Evolutionary conservation across 441 rosid genomes (phyloP).

Genomic region (Mallotus repandus): DNA sequence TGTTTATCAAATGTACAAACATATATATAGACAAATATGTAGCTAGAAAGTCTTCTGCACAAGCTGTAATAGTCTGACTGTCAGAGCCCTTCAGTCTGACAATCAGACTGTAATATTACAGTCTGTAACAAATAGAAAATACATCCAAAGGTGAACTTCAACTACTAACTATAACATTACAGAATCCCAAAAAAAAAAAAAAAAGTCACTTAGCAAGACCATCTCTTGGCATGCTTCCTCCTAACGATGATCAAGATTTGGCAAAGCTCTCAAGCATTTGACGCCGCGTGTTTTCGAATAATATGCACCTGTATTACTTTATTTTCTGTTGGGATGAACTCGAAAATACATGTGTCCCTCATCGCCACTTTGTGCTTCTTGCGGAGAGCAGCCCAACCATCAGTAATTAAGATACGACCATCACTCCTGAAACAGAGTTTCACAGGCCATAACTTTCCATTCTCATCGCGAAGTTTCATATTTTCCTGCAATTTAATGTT

Average conservation of each 20-base stretch:
- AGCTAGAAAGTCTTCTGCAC: too few relatives aligned
- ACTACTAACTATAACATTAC: background rate
- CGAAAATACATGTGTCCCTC: slow-evolving; percentile 21
- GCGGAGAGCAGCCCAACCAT: slow-evolving; percentile 29
- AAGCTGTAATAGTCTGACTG: too few relatives aligned
- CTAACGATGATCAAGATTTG: background rate
- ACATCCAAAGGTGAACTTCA: background rate
- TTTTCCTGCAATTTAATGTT: slow-evolving; percentile 15
- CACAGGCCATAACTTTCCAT: slow-evolving; percentile 37
- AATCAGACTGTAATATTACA: too few relatives aligned
- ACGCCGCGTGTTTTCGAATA: background rate
- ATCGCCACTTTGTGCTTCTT: slow-evolving; percentile 11
- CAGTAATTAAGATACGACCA: background rate
- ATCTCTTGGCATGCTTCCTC: background rate
- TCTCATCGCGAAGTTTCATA: slow-evolving; percentile 24
- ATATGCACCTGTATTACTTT: slow-evolving; percentile 24
- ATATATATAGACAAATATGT: too few relatives aligned
- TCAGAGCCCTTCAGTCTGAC: too few relatives aligned
- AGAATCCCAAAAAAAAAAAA: background rate
- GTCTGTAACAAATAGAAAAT: too few relatives aligned
- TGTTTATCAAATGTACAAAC: too few relatives aligned
- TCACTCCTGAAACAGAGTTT: background rate
- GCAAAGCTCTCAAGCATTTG: background rate
- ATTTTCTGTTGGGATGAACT: slow-evolving; percentile 25
- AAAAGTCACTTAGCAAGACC: background rate